Conservation (phyloP, 805 yeast species). For the Jamesozyma gamospora region DNA sequence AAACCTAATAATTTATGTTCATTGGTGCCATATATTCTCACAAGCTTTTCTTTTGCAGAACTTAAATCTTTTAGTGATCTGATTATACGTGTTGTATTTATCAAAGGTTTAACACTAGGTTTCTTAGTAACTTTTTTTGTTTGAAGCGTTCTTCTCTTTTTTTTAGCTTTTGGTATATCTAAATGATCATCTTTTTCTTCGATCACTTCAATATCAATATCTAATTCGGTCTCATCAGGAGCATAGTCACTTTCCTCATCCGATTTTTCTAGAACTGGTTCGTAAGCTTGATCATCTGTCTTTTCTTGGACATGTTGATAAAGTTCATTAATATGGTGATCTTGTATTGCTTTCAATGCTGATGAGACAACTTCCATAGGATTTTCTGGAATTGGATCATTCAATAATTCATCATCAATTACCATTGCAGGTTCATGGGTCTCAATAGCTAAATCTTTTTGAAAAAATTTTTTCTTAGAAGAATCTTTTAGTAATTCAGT, state of each 20-base stretch:
- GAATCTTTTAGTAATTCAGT: background rate
- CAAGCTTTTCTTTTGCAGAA: constrained; percentile 34
- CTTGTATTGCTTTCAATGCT: constrained; percentile 1
- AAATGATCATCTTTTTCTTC: constrained; percentile 7
- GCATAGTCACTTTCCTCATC: constrained; percentile 3
- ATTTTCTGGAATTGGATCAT: background rate
- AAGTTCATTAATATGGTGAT: background rate
- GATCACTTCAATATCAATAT: constrained; percentile 13
- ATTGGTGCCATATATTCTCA: constrained; percentile 42
- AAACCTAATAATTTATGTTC: constrained; percentile 34
- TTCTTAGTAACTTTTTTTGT: background rate
- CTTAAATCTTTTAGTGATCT: constrained; percentile 28
- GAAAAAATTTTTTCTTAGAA: background rate
- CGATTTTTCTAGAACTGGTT: background rate
- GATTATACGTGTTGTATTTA: constrained; percentile 10
- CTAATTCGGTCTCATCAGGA: constrained; percentile 7
- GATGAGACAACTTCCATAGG: constrained; percentile 2
- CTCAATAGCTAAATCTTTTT: too few relatives aligned
- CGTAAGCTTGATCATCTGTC: constrained; percentile 7
- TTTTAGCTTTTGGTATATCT: constrained; percentile 2
- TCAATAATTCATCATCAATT: background rate
- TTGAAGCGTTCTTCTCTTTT: background rate
- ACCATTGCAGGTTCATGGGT: too few relatives aligned
- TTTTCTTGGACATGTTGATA: constrained; percentile 2
- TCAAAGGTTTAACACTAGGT: background rate